phyloP scores from a whole-genome alignment of 176 grass and related monocot genomes.

The Lolium rigidum region DNA sequence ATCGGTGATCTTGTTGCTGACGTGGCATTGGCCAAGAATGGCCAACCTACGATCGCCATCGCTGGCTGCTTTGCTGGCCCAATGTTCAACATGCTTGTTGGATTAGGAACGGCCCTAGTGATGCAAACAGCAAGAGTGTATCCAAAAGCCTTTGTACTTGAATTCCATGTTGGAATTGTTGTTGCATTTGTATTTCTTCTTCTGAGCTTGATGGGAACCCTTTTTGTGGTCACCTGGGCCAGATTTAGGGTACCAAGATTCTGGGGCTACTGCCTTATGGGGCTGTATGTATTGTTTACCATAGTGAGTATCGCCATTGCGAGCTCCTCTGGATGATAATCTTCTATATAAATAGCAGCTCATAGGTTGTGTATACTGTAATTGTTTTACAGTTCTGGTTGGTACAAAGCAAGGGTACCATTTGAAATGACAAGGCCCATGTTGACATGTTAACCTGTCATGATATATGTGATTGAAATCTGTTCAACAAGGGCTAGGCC shows the following conservation, averaged over 20 bases:
- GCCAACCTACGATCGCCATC: constrained; percentile 75
- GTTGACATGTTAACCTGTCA: neutral
- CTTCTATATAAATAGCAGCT: constrained; percentile 3
- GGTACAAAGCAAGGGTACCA: neutral
- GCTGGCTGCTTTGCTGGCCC: constrained; percentile 96
- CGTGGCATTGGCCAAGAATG: constrained; percentile 73
- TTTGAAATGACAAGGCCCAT: neutral
- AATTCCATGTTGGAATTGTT: constrained; percentile 83
- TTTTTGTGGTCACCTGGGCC: constrained; percentile 84
- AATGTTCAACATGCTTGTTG: constrained; percentile 97
- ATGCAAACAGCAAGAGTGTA: constrained; percentile 81
- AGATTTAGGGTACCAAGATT: constrained; percentile 76
- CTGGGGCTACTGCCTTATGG: constrained; percentile 91
- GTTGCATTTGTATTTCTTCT: constrained; percentile 91
- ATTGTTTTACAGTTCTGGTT: neutral
- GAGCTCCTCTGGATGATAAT: constrained; percentile 55
- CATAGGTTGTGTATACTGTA: constrained; percentile 9
- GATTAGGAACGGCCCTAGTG: constrained; percentile 76
- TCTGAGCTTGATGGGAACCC: constrained; percentile 83
- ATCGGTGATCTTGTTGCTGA: constrained; percentile 87
- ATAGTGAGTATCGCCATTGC: constrained; percentile 63
- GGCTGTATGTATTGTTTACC: constrained; percentile 76
- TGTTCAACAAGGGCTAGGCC: neutral
- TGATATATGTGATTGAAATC: constrained; percentile 3
- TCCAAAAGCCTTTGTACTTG: constrained; percentile 74